Conservation (phyloP, 2,329 filamentous ascomycete genomes). For the Penicillium sp. region DNA sequence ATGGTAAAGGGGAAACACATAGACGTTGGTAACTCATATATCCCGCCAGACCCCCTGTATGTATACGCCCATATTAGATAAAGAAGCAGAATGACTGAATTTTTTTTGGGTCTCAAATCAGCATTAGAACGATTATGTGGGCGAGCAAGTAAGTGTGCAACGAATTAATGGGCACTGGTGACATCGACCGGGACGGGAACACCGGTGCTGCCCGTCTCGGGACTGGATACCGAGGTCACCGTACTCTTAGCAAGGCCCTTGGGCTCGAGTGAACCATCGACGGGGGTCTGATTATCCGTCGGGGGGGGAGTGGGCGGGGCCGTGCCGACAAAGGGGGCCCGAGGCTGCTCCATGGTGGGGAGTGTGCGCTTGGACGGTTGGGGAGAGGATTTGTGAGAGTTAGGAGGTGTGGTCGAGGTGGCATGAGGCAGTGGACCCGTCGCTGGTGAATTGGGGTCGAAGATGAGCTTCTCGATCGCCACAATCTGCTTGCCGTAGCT, state of each 20-base stretch:
- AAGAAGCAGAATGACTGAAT: conserved; percentile 22
- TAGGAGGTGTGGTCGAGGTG: conserved; percentile 39
- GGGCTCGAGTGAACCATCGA: conserved; percentile 43
- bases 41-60: conserved; percentile 35
- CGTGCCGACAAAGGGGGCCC: conserved; percentile 51
- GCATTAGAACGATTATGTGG: conserved; percentile 27
- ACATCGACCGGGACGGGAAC: conserved; percentile 29
- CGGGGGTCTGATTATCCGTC: conserved; percentile 64
- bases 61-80: conserved; percentile 40
- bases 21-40: conserved; percentile 31
- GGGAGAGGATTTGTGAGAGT: conserved; percentile 41
- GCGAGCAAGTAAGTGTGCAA: conserved; percentile 27
- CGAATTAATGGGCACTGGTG: conserved; percentile 27
- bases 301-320: conserved; percentile 65
- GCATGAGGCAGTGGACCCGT: conserved; percentile 29
- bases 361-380: conserved; percentile 36
- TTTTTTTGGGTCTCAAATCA: too few relatives aligned
- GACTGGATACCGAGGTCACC: conserved; percentile 33
- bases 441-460: conserved; percentile 29
- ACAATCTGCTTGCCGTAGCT: conserved; percentile 65
- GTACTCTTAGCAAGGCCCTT: conserved; percentile 37
- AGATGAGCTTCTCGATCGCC: conserved; percentile 60
- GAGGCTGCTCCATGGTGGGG: conserved; percentile 39
- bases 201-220: conserved; percentile 28
- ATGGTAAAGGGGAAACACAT: conserved; percentile 28